phyloP scores from a whole-genome alignment of 2,329 filamentous ascomycete species.

The Septoria petroselini region DNA sequence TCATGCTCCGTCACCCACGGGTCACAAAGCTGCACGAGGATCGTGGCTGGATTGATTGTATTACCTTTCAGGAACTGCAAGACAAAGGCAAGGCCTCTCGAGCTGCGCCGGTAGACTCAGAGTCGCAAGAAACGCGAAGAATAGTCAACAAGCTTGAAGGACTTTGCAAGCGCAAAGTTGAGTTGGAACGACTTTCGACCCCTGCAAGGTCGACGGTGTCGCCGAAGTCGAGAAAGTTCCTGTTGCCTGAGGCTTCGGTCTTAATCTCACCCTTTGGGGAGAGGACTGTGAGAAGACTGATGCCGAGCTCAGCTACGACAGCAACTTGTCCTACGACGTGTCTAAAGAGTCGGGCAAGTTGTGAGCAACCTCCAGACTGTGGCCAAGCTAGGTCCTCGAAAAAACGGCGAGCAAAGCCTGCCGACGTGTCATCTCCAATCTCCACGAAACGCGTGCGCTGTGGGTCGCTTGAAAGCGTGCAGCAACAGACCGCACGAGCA shows the following conservation, averaged over 20 bases:
- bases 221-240: conserved; percentile 13
- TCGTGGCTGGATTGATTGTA: conserved; percentile 64
- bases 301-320: not conserved
- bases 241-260: conserved; percentile 13
- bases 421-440: not conserved
- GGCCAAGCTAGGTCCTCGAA: not conserved
- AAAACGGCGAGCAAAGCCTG: not conserved
- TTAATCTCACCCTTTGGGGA: not conserved
- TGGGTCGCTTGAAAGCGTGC: not conserved
- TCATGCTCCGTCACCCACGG: conserved; percentile 71
- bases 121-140: conserved; percentile 58
- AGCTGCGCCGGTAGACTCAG: conserved; percentile 49
- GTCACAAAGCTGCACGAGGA: conserved; percentile 77
- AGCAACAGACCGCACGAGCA: not conserved
- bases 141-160: conserved; percentile 62
- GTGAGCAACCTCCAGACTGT: not conserved
- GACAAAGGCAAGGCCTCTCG: conserved; percentile 59
- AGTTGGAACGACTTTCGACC: conserved; percentile 27
- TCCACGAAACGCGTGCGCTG: conserved; percentile 10
- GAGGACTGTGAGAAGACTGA: not conserved
- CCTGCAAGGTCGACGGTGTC: conserved; percentile 9
- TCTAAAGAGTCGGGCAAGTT: not conserved
- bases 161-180: conserved; percentile 32
- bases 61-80: conserved; percentile 69
- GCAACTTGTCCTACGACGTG: not conserved